Conservation (phyloP, 2,329 filamentous ascomycete species). For the Pseudocercospora vitis region DNA sequence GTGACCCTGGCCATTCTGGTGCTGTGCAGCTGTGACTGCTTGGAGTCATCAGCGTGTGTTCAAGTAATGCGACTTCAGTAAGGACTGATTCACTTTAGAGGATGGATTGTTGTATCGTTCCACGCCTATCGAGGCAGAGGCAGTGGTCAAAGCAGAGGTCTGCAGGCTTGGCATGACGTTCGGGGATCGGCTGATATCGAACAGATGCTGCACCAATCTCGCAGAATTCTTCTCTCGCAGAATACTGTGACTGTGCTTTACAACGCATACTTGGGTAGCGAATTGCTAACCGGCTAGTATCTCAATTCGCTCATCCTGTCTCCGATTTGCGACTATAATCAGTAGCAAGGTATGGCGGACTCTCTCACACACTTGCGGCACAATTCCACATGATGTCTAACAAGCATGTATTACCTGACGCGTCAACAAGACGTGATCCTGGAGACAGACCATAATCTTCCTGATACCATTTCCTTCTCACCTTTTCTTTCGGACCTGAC, state of each 20-base stretch:
- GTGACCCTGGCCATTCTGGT: constrained; percentile 22
- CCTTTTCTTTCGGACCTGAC: neutral
- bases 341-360: constrained; percentile 1
- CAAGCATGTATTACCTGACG: constrained; percentile 13
- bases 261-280: too few relatives aligned
- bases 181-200: too few relatives aligned
- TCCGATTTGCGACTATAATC: too few relatives aligned
- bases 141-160: too few relatives aligned
- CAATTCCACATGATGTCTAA: constrained; percentile 8
- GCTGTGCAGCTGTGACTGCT: neutral
- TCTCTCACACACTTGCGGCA: neutral
- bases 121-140: neutral
- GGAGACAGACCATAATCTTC: neutral
- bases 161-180: too few relatives aligned
- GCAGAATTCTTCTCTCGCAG: too few relatives aligned
- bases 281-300: too few relatives aligned
- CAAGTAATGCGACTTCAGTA: neutral
- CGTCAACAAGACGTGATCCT: constrained; percentile 7
- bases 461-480: neutral
- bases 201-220: too few relatives aligned
- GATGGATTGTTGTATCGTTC: neutral
- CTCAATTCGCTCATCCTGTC: too few relatives aligned
- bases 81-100: neutral
- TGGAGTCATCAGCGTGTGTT: neutral
- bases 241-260: too few relatives aligned